These are phyloP conservation scores for Hypoxylon lienhwacheense DNA, from an alignment of 495 filamentous ascomycete species.

Conservation along the genomic window DNA sequence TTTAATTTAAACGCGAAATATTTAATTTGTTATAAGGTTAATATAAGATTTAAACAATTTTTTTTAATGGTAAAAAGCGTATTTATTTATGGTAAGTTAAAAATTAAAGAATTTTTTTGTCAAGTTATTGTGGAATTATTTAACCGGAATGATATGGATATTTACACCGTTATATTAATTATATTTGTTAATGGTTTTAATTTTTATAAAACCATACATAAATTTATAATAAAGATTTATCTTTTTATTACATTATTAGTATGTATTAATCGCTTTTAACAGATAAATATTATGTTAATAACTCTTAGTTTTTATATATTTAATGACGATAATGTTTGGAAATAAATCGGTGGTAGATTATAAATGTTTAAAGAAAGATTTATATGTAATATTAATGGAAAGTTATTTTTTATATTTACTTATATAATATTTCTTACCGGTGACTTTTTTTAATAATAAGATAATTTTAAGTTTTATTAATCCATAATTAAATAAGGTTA, in stretches of 20 bases:
- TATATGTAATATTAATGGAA: neutral
- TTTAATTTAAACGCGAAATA: too few relatives aligned
- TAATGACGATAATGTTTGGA: neutral
- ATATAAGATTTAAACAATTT: neutral
- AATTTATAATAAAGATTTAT: neutral
- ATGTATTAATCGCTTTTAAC: neutral
- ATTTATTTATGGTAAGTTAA: neutral
- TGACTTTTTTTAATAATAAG: neutral
- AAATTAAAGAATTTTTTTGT: neutral
- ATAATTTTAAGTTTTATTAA: neutral
- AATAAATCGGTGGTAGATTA: neutral
- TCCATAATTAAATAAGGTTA: neutral
- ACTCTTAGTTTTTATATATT: neutral
- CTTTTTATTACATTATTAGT: neutral
- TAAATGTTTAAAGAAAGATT: neutral
- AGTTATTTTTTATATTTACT: neutral
- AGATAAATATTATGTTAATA: neutral
- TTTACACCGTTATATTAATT: neutral
- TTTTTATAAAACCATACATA: neutral
- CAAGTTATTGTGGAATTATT: neutral
- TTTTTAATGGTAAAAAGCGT: neutral
- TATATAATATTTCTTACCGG: neutral
- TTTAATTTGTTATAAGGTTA: neutral
- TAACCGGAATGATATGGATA: neutral
- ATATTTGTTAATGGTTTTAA: neutral